Base-by-base conservation (phyloP, 495 filamentous ascomycete genomes). In the Penicillium egyptiacum region DNA sequence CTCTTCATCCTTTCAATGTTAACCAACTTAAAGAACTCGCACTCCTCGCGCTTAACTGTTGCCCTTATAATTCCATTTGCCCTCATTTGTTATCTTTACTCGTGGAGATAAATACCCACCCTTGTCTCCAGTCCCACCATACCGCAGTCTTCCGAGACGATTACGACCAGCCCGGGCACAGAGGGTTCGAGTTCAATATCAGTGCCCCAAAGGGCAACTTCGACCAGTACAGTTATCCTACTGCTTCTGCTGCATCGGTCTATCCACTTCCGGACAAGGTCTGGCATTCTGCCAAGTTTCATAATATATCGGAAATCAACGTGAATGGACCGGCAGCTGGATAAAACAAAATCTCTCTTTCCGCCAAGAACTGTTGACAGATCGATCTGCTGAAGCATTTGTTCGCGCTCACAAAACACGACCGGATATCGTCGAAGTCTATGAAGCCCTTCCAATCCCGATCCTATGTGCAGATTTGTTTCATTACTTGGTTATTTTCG, bases 381-480 rank as follows among this genome's bases (percentile, higher is more conserved):
- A 76, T 26, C 55, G 35, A 5, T 57, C 58, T 0, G 55, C 59
- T 22, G 60, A 65, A 19, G 50, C 48, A 17, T 76, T 72, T 39
- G 72, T 76, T 7, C 62, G 65, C 39, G 50, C 66, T 9, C 58
- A 62, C 17, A 48, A 64, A 19, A 53, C 42, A 26, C 59, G 71
- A 47, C 69, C 75, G 14, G 66, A 76, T 25, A 73, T 81, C 23
- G 59, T 78, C 50, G 62, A 78, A 19, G 62, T 73, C 14, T 81
- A 72, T 56, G 50, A 70, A n/a, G 54, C 56, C 9, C 60, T 82
- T 30, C 61, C 68, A 22, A 75, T 80, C 35, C 70, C 75, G 0
- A 79, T 80, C 53, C 60, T 81, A 31, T 81, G 80, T 53, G 80
- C 81, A 8, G 83, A 86, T 61, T 71, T 86, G 16, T 72, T 86